Evolutionary conservation across 257 asterid species (phyloP).

Genomic region (Solanum megistacrolobum): DNA sequence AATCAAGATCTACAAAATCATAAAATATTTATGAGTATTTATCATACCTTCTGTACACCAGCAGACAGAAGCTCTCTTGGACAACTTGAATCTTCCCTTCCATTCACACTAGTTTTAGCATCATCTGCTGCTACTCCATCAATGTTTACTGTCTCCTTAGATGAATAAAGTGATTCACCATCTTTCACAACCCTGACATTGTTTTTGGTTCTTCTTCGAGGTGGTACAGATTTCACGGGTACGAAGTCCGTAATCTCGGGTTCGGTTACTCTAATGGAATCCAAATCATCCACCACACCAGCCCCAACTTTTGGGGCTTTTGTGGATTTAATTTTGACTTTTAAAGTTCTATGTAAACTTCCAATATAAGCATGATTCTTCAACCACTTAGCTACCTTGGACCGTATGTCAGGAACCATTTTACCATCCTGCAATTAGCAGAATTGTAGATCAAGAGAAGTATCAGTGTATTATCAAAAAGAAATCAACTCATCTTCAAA

Average conservation of each 20-base stretch:
- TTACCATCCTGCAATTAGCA: conserved; percentile 46
- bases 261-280: conserved; percentile 32
- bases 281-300: conserved; percentile 37
- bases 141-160: conserved; percentile 22
- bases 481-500: not conserved
- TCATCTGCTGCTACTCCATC: conserved; percentile 18
- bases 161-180: conserved; percentile 21
- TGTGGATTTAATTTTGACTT: conserved; percentile 33
- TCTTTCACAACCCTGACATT: conserved; percentile 34
- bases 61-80: conserved; percentile 23
- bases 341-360: conserved; percentile 41
- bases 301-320: conserved; percentile 24
- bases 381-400: conserved; percentile 67
- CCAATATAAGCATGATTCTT: conserved; percentile 50
- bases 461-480: not conserved
- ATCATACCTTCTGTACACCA: conserved; percentile 41
- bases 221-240: conserved; percentile 69
- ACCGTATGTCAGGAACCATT: conserved; percentile 41
- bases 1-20: not conserved
- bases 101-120: conserved; percentile 16
- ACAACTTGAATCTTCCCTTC: conserved; percentile 32
- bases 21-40: not conserved
- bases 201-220: conserved; percentile 75
- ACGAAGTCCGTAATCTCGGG: conserved; percentile 42
- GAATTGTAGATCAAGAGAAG: not conserved